Percentiles rank a stretch among this genome's conserved stretches.
phyloP scores from a whole-genome alignment of 73 alveolate species.

The Paramecium sexaurelia region DNA sequence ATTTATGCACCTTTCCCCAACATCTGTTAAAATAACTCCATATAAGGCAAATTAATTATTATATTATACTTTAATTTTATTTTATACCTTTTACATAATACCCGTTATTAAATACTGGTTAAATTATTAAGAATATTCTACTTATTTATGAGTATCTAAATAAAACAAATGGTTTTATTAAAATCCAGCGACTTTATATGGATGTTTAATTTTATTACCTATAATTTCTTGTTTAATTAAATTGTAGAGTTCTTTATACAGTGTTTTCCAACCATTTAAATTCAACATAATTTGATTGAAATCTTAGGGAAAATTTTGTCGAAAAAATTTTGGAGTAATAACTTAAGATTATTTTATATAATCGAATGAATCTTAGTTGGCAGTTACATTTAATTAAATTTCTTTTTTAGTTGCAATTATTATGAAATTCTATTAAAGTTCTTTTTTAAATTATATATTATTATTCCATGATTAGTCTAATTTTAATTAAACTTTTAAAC shows the following conservation, averaged over 20 bases:
- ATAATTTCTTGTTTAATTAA: neutral
- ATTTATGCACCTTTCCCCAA: neutral
- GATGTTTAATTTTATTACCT: no score
- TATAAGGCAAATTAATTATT: neutral
- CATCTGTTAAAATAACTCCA: neutral
- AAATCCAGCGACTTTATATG: neutral
- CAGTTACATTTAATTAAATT: no score
- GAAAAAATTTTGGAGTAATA: neutral
- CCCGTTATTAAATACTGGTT: neutral
- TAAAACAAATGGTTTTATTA: neutral
- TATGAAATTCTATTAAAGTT: neutral
- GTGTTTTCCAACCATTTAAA: neutral
- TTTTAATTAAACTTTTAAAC: no score
- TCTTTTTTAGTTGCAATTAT: neutral
- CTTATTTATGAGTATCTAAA: neutral
- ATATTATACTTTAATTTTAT: neutral
- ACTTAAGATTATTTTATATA: neutral
- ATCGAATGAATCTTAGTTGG: neutral
- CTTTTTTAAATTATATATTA: neutral
- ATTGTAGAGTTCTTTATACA: neutral
- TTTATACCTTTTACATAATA: neutral
- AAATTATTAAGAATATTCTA: neutral
- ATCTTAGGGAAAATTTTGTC: neutral
- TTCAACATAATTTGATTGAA: neutral
- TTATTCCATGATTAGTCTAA: neutral